Base-by-base conservation (phyloP, 345 rosid species). In the Populus euphratica region DNA sequence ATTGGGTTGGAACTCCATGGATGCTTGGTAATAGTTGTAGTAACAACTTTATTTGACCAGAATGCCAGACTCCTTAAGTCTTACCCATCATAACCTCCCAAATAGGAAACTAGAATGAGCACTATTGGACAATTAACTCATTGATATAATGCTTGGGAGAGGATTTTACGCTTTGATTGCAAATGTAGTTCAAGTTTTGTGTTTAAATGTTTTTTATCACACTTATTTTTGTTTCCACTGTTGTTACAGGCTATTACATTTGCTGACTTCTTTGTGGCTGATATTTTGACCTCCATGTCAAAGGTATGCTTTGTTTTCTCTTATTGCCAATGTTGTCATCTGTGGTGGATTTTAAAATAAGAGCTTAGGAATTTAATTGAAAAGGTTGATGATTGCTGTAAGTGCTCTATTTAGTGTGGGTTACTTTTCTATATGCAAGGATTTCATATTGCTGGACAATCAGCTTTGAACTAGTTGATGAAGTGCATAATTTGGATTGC, bases 231-330 rank as follows among this genome's bases (percentile, higher is more conserved):
- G 33, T 70, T 78, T 70, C 47, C 47, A 29, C 35, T 66, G 36
- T 49, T 78, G 18, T 72, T 80, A 69, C 93, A 95, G 98, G 88
- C 94, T 63, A 92, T 95, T 76, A 77, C 97, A 8, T 93, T 95
- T 85, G 80, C 92, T 1, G 99, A 95, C 90, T 95, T 95, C 85
- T 95, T 95, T 78, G 73, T 95, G 82, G 99, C 97, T 71, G 99
- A 95, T 87, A 91, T 95, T 76, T 69, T 95, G 77, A 95, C 99
- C 65, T 95, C 98, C 69, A 85, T 95, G 99, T 85, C 99, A 75
- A 95, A 95, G 98, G 98, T 94, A 86, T 76, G 87, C 23, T 66
- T 73, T 61, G 65, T 82, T 14, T 38, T 27, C 13, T 75, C 49
- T 76, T 35, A 8, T 59, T 61, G 31, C 25, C 2, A 66, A n/a